These are phyloP conservation scores for Picea abies DNA, from an alignment of 83 land plant genomes.

Conservation along the genomic window DNA sequence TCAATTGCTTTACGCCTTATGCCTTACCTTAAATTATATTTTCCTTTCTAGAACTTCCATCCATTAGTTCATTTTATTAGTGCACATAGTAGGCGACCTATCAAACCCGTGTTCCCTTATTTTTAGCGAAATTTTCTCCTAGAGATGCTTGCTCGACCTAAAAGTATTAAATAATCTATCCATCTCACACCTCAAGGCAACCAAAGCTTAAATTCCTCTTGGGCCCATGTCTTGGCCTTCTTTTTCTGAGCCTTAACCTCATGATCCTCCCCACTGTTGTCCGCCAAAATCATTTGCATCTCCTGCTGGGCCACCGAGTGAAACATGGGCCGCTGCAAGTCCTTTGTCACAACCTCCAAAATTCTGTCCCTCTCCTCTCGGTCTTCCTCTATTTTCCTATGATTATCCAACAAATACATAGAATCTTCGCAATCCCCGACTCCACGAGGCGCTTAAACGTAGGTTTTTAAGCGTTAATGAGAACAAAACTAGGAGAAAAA, in stretches of 20 bases:
- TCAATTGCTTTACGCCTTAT: too few species aligned
- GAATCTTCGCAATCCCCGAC: neutral
- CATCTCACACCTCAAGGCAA: slow-evolving; percentile 51
- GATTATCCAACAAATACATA: slow-evolving; percentile 10
- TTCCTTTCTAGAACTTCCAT: slow-evolving; percentile 95
- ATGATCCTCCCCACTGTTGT: slow-evolving; percentile 60
- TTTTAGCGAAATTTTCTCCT: slow-evolving; percentile 92
- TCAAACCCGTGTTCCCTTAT: slow-evolving; percentile 95
- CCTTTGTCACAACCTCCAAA: slow-evolving; percentile 45
- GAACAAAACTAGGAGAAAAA: too few species aligned
- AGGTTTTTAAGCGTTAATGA: too few species aligned
- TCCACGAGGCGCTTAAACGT: too few species aligned
- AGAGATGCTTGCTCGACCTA: slow-evolving; percentile 93
- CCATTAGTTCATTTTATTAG: slow-evolving; percentile 88
- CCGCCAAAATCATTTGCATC: slow-evolving; percentile 48
- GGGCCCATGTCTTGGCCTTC: slow-evolving; percentile 97
- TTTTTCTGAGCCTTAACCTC: slow-evolving; percentile 82
- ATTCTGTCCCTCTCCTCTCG: slow-evolving; percentile 32
- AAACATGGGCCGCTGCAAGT: neutral
- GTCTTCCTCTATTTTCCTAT: too few species aligned
- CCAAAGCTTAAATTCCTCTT: slow-evolving; percentile 83
- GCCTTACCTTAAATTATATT: slow-evolving; percentile 54
- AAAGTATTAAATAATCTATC: slow-evolving; percentile 64
- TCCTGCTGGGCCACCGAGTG: slow-evolving; percentile 18
- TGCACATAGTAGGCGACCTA: slow-evolving; percentile 97